phyloP scores from a whole-genome alignment of 345 rosid species.

The Pugionium dolabratum region DNA sequence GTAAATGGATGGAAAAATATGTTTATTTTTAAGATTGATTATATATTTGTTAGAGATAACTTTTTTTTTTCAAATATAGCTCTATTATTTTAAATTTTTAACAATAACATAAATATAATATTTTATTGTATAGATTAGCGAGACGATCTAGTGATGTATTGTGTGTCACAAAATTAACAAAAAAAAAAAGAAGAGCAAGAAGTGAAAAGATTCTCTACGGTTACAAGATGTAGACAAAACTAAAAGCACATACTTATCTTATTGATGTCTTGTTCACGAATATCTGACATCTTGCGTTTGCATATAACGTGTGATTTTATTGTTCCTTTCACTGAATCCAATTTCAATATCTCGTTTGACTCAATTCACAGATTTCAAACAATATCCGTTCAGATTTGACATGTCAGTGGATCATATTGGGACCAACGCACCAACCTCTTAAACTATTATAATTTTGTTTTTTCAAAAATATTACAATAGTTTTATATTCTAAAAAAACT shows the following conservation, averaged over 20 bases:
- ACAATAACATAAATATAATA: too few relatives aligned
- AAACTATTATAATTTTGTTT: too few relatives aligned
- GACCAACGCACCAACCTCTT: not conserved
- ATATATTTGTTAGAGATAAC: too few relatives aligned
- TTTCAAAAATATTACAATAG: too few relatives aligned
- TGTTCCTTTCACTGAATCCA: constrained; percentile 10
- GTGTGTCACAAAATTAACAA: too few relatives aligned
- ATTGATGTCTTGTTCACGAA: not conserved
- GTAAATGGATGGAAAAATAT: too few relatives aligned
- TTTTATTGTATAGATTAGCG: too few relatives aligned
- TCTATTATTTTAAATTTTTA: too few relatives aligned
- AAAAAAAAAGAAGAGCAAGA: not conserved
- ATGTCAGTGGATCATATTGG: constrained; percentile 1
- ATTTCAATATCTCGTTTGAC: not conserved
- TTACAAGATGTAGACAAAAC: constrained; percentile 10
- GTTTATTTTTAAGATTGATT: too few relatives aligned
- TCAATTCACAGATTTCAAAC: not conserved
- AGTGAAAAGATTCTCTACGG: constrained; percentile 22
- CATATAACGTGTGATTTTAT: not conserved
- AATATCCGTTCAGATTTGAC: not conserved
- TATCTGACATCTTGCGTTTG: not conserved
- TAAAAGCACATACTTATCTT: not conserved
- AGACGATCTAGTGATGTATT: too few relatives aligned
- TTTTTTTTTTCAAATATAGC: too few relatives aligned
- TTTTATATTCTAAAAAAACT: too few relatives aligned